Evolutionary conservation across 2,329 filamentous ascomycete species (phyloP).

Genomic region (Dactylellina leptospora): DNA sequence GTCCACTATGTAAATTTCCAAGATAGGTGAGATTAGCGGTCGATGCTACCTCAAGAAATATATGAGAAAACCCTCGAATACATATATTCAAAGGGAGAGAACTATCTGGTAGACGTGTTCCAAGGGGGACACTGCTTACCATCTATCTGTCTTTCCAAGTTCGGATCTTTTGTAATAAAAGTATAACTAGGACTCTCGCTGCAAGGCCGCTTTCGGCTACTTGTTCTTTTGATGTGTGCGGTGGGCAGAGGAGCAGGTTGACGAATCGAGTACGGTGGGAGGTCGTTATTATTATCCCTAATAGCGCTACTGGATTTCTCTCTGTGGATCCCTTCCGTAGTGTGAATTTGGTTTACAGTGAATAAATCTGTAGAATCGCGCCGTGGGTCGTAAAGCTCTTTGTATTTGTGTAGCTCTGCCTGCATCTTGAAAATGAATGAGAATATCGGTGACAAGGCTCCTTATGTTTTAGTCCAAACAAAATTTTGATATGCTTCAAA

Average conservation of each 20-base stretch:
- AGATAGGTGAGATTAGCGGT: neutral
- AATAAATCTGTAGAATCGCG: slow-evolving; percentile 35
- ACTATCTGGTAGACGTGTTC: too few species aligned
- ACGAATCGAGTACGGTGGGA: slow-evolving; percentile 6
- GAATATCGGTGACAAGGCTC: too few species aligned
- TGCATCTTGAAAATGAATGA: slow-evolving; percentile 40
- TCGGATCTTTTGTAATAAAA: neutral
- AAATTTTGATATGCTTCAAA: too few species aligned
- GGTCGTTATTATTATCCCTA: neutral
- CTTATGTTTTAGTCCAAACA: too few species aligned
- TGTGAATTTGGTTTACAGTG: too few species aligned
- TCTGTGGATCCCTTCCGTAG: too few species aligned
- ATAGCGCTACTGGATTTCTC: slow-evolving; percentile 9
- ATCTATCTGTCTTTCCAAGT: slow-evolving; percentile 9
- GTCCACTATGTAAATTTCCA: slow-evolving; percentile 19
- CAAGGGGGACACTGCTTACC: too few species aligned
- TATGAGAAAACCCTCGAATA: too few species aligned
- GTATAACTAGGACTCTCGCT: neutral
- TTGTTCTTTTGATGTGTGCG: neutral
- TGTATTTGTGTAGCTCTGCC: slow-evolving; percentile 22
- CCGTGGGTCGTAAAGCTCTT: slow-evolving; percentile 18
- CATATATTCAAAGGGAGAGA: too few species aligned
- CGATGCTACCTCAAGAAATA: neutral
- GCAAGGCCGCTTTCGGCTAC: slow-evolving; percentile 2
- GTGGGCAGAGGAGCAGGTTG: neutral